These are phyloP conservation scores for Boletales sp. DNA, from an alignment of 768 basidiomycete species.

Conservation along the genomic window DNA sequence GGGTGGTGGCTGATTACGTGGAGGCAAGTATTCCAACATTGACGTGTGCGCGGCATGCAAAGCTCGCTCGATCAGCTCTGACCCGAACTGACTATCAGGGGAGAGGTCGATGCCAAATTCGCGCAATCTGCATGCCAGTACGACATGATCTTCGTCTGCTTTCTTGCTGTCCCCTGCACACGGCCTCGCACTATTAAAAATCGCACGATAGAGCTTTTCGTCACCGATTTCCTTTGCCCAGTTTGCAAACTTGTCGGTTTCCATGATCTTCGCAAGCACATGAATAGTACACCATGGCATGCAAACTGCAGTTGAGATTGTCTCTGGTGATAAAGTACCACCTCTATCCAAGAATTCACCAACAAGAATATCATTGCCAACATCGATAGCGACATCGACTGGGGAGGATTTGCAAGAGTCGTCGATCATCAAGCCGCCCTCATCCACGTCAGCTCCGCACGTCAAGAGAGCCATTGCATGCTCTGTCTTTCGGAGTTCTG, in stretches of 20 bases:
- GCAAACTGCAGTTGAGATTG: not conserved
- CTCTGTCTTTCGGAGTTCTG: not conserved
- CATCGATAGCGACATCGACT: constrained; percentile 1
- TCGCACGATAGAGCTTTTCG: not conserved
- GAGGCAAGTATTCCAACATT: not conserved
- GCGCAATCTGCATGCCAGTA: not conserved
- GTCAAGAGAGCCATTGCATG: not conserved
- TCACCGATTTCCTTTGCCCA: not conserved
- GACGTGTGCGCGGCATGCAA: not conserved
- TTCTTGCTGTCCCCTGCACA: not conserved
- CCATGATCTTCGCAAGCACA: not conserved
- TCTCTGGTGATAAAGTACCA: not conserved
- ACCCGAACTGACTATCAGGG: not conserved
- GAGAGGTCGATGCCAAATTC: not conserved
- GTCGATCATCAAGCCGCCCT: not conserved
- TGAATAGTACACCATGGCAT: constrained; percentile 3
- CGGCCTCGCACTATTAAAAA: constrained; percentile 4
- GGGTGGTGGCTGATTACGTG: not conserved
- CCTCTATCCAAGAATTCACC: not conserved
- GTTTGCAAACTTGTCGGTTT: not conserved
- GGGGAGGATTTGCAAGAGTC: not conserved
- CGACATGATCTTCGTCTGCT: not conserved
- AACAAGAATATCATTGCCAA: not conserved
- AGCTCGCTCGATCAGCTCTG: not conserved
- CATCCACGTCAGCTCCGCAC: not conserved